Percentiles rank a stretch among this genome's conserved stretches.
Evolutionary conservation across 768 basidiomycete species (phyloP).

Genomic region (Amyloporia xantha): DNA sequence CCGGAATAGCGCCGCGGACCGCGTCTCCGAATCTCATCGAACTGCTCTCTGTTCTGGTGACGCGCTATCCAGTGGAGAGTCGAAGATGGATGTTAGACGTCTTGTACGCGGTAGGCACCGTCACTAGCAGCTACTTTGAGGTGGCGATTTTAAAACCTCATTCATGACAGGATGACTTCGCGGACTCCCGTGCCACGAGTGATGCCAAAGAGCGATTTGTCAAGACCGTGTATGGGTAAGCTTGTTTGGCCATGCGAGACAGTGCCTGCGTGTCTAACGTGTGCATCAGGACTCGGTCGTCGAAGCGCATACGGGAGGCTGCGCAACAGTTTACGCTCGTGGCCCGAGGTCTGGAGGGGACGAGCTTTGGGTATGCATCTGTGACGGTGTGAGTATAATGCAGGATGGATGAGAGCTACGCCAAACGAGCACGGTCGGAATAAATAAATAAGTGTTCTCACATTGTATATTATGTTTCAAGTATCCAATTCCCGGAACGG

Average conservation of each 20-base stretch:
- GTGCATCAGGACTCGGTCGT: constrained; percentile 54
- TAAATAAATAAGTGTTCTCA: too few species aligned
- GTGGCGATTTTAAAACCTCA: not conserved
- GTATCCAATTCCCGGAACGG: too few species aligned
- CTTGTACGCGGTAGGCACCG: constrained; percentile 51
- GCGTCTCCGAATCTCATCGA: constrained; percentile 82
- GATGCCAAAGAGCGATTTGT: constrained; percentile 78
- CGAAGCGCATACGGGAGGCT: constrained; percentile 72
- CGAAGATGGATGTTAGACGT: constrained; percentile 70
- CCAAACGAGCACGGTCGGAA: too few species aligned
- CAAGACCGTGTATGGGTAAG: constrained; percentile 62
- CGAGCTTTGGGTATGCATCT: constrained; percentile 77
- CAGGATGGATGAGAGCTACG: too few species aligned
- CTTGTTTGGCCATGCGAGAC: constrained; percentile 3
- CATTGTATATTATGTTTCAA: too few species aligned
- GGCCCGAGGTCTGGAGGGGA: constrained; percentile 77
- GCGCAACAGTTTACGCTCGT: constrained; percentile 84
- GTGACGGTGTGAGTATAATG: constrained; percentile 21
- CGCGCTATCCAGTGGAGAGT: constrained; percentile 46
- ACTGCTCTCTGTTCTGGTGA: constrained; percentile 61
- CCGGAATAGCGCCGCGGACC: constrained; percentile 77
- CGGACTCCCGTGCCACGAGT: constrained; percentile 60
- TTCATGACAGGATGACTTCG: constrained; percentile 57
- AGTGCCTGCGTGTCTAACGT: not conserved
- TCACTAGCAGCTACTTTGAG: not conserved